Base-by-base conservation (phyloP, 169 alveolate species). In the Fabrea salina region DNA sequence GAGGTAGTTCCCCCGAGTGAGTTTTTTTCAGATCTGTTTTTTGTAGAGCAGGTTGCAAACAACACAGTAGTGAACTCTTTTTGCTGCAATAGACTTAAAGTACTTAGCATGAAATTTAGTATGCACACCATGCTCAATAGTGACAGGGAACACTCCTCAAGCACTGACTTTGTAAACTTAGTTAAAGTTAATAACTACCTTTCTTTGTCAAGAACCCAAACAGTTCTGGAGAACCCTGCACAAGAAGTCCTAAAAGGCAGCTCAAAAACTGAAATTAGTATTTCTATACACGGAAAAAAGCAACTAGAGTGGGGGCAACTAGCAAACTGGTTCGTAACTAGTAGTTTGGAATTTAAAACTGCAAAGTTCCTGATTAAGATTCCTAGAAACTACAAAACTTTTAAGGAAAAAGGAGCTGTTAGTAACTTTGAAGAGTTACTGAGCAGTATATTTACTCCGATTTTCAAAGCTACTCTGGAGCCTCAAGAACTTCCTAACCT, bases 151-250 rank as follows among this genome's bases (percentile, higher is more conserved):
- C 7, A 13, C n/a, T 1, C 39, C 0, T 37, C 74, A 32, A 7
- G 41, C 16, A 61, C 32, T 35, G 99, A 95, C 78, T 96, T 96
- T 89, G 94, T 95, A 83, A 95, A 95, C 76, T 96, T 94, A 11
- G 78, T 95, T 50, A 96, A 96, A 72, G 98, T 96, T 19, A 98
- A 96, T 82, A 95, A 96, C 16, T 98, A 95, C 86, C 92, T 95
- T 19, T 98, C 95, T 61, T 97, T 72, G 7, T 72, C 68, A 3
- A 16, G 98, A 95, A 91, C 44, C 96, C 92, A 64, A 89, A 95
- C 53, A 8, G 8, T 44, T 44, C 13, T 44, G 8, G 8, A 8
- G 53, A 54, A 54, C 35, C 11, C 35, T 6, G 13, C n/a, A 56
- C 27, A 54, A 19, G 66, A 54, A 54, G 66, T 54, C 30, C 6